Percentiles rank a stretch among this genome's conserved stretches.
Evolutionary conservation across 164 flowering plant species (phyloP).

Genomic region (Taxillus chinensis): DNA sequence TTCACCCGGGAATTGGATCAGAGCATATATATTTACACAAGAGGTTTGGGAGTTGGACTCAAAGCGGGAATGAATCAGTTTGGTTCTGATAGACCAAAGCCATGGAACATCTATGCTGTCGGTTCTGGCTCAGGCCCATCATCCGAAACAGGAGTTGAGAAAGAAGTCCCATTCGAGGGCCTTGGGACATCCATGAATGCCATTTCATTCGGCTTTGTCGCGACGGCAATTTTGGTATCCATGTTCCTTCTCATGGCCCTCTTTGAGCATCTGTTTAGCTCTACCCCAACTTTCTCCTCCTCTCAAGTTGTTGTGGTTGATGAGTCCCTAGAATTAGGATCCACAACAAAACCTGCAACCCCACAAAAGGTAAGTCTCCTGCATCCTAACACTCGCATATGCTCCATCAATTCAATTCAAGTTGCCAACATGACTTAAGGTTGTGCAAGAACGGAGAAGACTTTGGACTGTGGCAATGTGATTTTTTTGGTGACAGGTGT

Average conservation of each 20-base stretch:
- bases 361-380: conserved; percentile 30
- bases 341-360: conserved; percentile 28
- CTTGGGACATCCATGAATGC: conserved; percentile 67
- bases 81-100: conserved; percentile 37
- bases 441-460: too few species aligned
- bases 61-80: conserved; percentile 27
- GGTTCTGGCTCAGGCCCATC: conserved; percentile 27
- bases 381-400: background rate
- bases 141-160: conserved; percentile 31
- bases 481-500: conserved; percentile 28
- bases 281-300: conserved; percentile 35
- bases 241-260: conserved; percentile 92
- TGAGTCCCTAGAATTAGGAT: conserved; percentile 23
- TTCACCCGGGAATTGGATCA: background rate
- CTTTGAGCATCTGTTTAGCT: conserved; percentile 69
- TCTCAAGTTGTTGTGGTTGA: conserved; percentile 14
- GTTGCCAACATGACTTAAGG: too few species aligned
- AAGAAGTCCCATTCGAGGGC: conserved; percentile 38
- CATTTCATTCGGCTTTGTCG: conserved; percentile 84
- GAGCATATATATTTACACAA: background rate
- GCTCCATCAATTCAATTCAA: background rate
- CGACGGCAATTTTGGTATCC: conserved; percentile 81
- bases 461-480: too few species aligned
- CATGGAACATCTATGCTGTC: conserved; percentile 43
- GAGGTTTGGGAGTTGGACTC: background rate